Evolutionary conservation across 2,329 filamentous ascomycete genomes (phyloP), one percentile per base, ranked within the genome.

Genomic region (Mariannaea elegans): DNA sequence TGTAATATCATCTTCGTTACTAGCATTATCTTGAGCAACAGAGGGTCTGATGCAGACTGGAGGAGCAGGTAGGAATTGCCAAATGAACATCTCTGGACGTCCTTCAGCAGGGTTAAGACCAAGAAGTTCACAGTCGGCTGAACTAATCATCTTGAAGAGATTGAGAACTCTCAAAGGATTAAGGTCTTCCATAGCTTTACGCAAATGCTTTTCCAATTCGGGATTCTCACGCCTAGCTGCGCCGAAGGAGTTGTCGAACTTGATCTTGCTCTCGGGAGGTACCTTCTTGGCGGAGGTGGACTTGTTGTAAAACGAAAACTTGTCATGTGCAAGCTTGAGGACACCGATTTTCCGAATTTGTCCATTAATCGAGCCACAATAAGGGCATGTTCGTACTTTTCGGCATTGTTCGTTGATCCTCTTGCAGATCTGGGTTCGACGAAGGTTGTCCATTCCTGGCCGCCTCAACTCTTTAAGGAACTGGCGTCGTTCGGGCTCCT

Each of bases 1-100:
- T 0, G 95, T 99, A 62, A 99, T 86, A 71, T 99, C 95, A 72
- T 99, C 95, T 76, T 99, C 95, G 18, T 92, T 99, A 65, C 92
- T 97, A 3, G 94, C 91, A 61, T 88, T 92, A 64, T 98, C 95
- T 75, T 98, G 95, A 27, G 90, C 90, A 16, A 99, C 95, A 0
- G 94, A 97, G 0, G 95, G 95, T 59, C 95, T 86, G 70, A 99
- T 97, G 67, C 93, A 96, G 6, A 98, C 92, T 0, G 95, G 95
- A 1, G 95, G 94, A 1, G 94, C 94, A 1, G 95, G 95, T 32
- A 99, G 84, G 71, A 93, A 97, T 73, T 97, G 94, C 95, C 95
- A 99, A 42, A 99, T 87, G 75, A 98, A 96, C 88, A 97, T 97
- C 74, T 99, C 95, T 0, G 95, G 95, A 16, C 94, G 86, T 10